A percentile compares a stretch with the other conserved stretches of the same genome.
phyloP scores from a whole-genome alignment of 352 stramenopile genomes.

The Phytophthora niederhauseri region DNA sequence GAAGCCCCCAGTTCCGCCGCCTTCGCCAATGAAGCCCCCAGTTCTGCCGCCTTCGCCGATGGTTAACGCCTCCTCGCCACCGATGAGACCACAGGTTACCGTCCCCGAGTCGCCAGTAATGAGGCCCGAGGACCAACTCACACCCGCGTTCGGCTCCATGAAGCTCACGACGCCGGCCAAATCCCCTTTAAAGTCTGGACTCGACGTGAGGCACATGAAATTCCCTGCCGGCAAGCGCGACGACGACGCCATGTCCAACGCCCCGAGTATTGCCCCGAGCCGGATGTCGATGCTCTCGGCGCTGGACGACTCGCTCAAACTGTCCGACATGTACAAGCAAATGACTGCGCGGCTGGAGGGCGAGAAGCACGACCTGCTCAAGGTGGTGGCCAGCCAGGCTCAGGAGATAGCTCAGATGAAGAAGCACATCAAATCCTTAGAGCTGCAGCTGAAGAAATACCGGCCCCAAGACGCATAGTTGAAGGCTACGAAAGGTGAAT shows the following conservation, averaged over 20 bases:
- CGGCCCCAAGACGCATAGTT: slow-evolving; percentile 38
- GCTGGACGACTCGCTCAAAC: slow-evolving; percentile 59
- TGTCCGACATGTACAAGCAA: slow-evolving; percentile 88
- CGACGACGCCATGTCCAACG: slow-evolving; percentile 38
- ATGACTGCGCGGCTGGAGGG: slow-evolving; percentile 76
- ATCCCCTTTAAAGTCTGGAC: slow-evolving; percentile 25
- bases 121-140: slow-evolving; percentile 26
- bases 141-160: slow-evolving; percentile 24
- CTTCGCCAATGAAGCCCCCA: slow-evolving; percentile 17
- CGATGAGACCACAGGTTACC: slow-evolving; percentile 19
- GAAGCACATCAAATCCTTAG: slow-evolving; percentile 74
- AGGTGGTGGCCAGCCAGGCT: slow-evolving; percentile 67
- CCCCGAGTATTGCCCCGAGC: slow-evolving; percentile 39
- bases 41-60: not conserved
- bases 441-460: slow-evolving; percentile 56
- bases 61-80: slow-evolving; percentile 17
- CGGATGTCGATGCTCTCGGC: slow-evolving; percentile 51
- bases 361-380: slow-evolving; percentile 78
- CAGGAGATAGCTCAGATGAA: slow-evolving; percentile 82
- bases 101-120: slow-evolving; percentile 25
- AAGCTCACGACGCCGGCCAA: slow-evolving; percentile 27
- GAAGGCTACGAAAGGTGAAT: slow-evolving; percentile 14
- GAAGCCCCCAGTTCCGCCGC: slow-evolving; percentile 11
- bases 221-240: slow-evolving; percentile 33
- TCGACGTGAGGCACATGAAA: slow-evolving; percentile 36